Conservation (phyloP, 2,329 filamentous ascomycete genomes). For the Sporothrix inflata region DNA sequence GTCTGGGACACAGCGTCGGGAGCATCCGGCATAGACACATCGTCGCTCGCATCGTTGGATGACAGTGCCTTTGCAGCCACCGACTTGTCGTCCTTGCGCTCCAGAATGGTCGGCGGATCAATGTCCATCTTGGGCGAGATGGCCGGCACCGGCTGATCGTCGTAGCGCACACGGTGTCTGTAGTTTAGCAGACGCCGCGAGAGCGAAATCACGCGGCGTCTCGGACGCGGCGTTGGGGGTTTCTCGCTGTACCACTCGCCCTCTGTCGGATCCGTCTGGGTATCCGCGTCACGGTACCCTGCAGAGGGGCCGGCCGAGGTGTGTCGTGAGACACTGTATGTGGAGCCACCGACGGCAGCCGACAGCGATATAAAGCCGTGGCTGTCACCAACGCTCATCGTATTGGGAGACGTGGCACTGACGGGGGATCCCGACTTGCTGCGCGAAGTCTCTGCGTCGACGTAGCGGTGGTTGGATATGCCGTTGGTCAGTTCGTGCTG, state of each 20-base stretch:
- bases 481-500: constrained; percentile 39
- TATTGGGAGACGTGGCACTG: constrained; percentile 47
- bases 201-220: constrained; percentile 56
- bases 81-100: background rate
- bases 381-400: constrained; percentile 33
- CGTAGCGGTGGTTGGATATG: constrained; percentile 49
- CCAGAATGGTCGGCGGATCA: background rate
- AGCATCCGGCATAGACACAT: constrained; percentile 9
- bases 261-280: constrained; percentile 60
- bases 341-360: constrained; percentile 39
- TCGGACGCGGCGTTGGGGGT: constrained; percentile 44
- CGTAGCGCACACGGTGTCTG: constrained; percentile 48
- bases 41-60: background rate
- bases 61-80: background rate
- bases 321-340: constrained; percentile 43
- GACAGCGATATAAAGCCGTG: constrained; percentile 29
- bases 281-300: constrained; percentile 54
- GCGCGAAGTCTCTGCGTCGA: constrained; percentile 57
- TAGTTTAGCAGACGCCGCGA: constrained; percentile 57
- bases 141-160: constrained; percentile 36
- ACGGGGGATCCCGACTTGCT: constrained; percentile 59
- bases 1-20: background rate
- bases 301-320: constrained; percentile 46
- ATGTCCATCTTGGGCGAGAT: background rate
- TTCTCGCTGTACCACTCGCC: constrained; percentile 56